These are phyloP conservation scores for Podosphaera xanthii DNA, from an alignment of 2,329 filamentous ascomycete genomes.

Conservation along the genomic window DNA sequence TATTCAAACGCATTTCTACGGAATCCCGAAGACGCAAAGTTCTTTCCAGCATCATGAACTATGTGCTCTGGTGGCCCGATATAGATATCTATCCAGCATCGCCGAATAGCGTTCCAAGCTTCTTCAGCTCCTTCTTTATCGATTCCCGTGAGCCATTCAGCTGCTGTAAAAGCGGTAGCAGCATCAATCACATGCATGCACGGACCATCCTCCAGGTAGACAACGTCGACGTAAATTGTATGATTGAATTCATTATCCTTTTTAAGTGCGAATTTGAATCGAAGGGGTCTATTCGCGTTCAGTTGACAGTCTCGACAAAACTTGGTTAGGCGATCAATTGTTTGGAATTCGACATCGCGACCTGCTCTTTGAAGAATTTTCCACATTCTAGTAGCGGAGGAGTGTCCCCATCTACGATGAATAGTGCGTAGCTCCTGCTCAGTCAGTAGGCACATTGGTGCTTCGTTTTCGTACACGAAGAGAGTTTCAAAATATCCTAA, in stretches of 20 bases:
- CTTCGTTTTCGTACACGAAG: background rate
- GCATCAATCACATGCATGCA: background rate
- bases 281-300: background rate
- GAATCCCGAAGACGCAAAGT: constrained; percentile 1
- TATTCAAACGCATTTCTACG: background rate
- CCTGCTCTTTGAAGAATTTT: background rate
- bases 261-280: background rate
- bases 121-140: background rate
- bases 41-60: constrained; percentile 1
- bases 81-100: background rate
- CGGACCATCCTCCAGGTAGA: background rate
- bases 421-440: no score
- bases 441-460: no score
- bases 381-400: background rate
- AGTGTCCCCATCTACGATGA: background rate
- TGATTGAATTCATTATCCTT: background rate
- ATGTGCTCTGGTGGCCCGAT: background rate
- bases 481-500: background rate
- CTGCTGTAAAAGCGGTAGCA: background rate
- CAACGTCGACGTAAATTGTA: background rate
- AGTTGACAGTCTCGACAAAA: background rate
- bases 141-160: background rate
- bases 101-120: background rate
- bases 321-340: background rate
- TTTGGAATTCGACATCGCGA: no score